These are phyloP conservation scores for Kwoniella newhampshirensis DNA, from an alignment of 768 basidiomycete genomes.

Conservation along the genomic window DNA sequence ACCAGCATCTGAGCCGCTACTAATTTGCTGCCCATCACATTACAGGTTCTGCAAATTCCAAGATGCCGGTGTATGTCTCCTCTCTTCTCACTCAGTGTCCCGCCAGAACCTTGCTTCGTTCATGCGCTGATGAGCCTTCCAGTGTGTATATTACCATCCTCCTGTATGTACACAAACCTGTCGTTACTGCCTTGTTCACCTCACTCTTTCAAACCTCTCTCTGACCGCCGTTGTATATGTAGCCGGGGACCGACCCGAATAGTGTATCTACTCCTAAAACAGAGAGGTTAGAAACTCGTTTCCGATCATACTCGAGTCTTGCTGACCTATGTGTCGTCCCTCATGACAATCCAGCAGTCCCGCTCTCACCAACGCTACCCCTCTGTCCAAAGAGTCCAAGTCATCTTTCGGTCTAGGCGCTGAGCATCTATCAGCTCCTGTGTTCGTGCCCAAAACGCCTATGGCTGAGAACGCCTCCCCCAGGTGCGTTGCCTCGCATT, in stretches of 20 bases:
- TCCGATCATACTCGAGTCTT: not conserved
- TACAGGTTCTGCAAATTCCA: slow-evolving; percentile 48
- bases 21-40: not conserved
- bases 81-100: not conserved
- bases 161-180: slow-evolving; percentile 25
- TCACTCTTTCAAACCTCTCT: not conserved
- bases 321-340: not conserved
- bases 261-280: not conserved
- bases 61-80: slow-evolving; percentile 41
- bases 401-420: slow-evolving; percentile 25
- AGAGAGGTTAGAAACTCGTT: slow-evolving; percentile 10
- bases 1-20: no score
- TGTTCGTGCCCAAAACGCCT: slow-evolving; percentile 47
- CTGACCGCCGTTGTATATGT: not conserved
- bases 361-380: slow-evolving; percentile 3
- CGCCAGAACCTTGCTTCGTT: not conserved
- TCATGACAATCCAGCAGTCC: slow-evolving; percentile 1
- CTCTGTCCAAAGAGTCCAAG: slow-evolving; percentile 8
- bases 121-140: not conserved
- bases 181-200: no score
- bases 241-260: slow-evolving; percentile 28
- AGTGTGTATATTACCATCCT: slow-evolving; percentile 49
- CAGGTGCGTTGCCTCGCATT: slow-evolving; percentile 18
- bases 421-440: slow-evolving; percentile 44
- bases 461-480: slow-evolving; percentile 27